Evolutionary conservation across 1,284 basidiomycete species (phyloP).

Genomic region (Cutaneotrichosporon mucoides): DNA sequence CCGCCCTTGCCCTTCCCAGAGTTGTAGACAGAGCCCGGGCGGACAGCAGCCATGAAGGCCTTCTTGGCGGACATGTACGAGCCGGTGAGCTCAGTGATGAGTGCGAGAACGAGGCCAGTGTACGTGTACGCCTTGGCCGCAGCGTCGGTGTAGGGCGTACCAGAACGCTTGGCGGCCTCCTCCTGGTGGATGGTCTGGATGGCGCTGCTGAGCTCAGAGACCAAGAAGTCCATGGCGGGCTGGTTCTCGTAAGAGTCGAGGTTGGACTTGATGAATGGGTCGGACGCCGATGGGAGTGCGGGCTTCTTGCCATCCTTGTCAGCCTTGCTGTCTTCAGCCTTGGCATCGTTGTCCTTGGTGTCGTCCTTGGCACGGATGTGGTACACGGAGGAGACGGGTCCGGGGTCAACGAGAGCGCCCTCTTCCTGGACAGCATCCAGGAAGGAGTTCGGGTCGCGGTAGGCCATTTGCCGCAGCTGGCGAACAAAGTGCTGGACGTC

Average conservation of each 20-base stretch:
- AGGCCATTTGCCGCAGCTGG: constrained; percentile 70
- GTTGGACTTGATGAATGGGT: constrained; percentile 54
- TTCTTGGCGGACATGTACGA: constrained; percentile 90
- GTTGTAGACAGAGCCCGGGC: constrained; percentile 58
- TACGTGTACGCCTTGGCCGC: constrained; percentile 51
- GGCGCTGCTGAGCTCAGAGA: constrained; percentile 28
- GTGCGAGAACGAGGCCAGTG: constrained; percentile 83
- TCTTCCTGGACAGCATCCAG: constrained; percentile 66
- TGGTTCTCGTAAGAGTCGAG: constrained; percentile 18
- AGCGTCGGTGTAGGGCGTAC: constrained; percentile 5
- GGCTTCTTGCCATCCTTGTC: constrained; percentile 10
- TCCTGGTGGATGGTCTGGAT: constrained; percentile 17
- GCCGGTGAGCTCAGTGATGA: constrained; percentile 84
- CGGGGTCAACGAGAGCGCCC: constrained; percentile 68
- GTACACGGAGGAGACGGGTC: constrained; percentile 54
- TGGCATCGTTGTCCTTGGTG: constrained; percentile 6
- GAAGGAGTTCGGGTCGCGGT: constrained; percentile 77
- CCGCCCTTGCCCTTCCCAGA: constrained; percentile 40
- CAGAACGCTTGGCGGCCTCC: constrained; percentile 12
- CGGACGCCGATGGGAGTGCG: constrained; percentile 7
- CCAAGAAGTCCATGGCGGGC: constrained; percentile 32
- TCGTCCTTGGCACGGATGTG: constrained; percentile 57
- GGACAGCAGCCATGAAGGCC: constrained; percentile 70
- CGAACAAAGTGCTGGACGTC: constrained; percentile 73
- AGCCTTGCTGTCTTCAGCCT: not conserved